Base-by-base conservation (phyloP, 345 rosid species). In the Trapa incisa region DNA sequence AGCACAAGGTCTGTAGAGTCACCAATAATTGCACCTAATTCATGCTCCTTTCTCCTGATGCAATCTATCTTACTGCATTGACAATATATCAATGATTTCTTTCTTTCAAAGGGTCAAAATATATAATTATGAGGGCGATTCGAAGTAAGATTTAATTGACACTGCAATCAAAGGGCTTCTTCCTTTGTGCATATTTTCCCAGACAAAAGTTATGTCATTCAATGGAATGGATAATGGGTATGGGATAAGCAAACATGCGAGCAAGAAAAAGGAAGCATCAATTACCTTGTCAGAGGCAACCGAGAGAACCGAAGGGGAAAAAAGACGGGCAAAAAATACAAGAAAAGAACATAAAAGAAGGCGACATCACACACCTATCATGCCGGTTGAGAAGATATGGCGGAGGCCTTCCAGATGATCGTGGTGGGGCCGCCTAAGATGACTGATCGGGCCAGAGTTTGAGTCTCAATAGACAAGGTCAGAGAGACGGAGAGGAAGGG, bases 131-230 rank as follows among this genome's bases (percentile, higher is more conserved):
- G 78, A 47, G 60, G 65, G 68, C 62, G 13, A 29, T 33, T 10
- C 33, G 9, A 57, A 57, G 29, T 32, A 32, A 33, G 62, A 57
- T 57, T 45, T 69, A 45, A 67, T 64, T 47, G 73, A 75, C 61
- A 81, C 75, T 89, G 89, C 86, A 83, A 89, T 85, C 73, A 84
- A 79, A 75, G 85, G 87, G 71, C 37, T 54, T 47, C 64, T 60
- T 47, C 64, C 60, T 75, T 71, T 70, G 73, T 37, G 41, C 43
- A 63, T 56, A 66, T 66, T 61, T 6, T 73, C 68, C 72, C 70
- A 73, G 76, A 61, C 70, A 68, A 47, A 67, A 71, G 70, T 48
- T 32, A 64, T 35, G n/a, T 10, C 2, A 43, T 68, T 48, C 22
- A 66, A 52, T 45, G 66, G 65, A 61, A 62, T 60, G 68, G 57